Evolutionary conservation across 192 early-diverging fungal species (phyloP).

Genomic region (Coemansia sp.): DNA sequence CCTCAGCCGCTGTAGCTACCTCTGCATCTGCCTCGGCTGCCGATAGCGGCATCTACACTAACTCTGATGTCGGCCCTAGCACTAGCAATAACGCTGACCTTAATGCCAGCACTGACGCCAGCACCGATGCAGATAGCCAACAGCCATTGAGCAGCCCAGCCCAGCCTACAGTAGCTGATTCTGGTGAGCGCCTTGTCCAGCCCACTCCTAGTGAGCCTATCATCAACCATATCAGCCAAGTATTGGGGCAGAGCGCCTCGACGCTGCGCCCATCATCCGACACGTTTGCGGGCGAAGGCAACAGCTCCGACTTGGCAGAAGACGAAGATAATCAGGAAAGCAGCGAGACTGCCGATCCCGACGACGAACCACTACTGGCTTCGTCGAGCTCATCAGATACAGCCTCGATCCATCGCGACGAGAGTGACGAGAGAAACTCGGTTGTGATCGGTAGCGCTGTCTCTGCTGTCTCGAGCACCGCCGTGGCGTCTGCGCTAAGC

Average conservation of each 20-base stretch:
- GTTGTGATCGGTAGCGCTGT: conserved; percentile 1
- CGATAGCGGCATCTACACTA: background rate
- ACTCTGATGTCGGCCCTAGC: background rate
- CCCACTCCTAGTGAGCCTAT: background rate
- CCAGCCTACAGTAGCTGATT: conserved; percentile 2
- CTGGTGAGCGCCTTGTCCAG: background rate
- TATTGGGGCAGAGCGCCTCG: conserved; percentile 36
- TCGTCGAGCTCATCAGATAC: conserved; percentile 30
- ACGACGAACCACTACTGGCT: conserved; percentile 12
- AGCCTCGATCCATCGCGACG: conserved; percentile 18
- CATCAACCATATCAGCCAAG: conserved; percentile 11
- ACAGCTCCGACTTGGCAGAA: background rate
- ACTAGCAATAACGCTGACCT: no score
- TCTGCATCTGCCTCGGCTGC: background rate
- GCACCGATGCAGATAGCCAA: background rate
- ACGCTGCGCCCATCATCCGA: conserved; percentile 46
- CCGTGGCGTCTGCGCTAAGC: background rate
- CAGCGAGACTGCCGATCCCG: conserved; percentile 3
- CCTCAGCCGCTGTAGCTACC: no score
- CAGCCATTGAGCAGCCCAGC: background rate
- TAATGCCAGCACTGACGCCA: no score
- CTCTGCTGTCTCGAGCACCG: background rate
- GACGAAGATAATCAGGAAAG: conserved; percentile 6
- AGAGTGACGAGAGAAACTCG: conserved; percentile 3
- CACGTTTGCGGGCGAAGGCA: conserved; percentile 30